These are phyloP conservation scores for Myrmaecium sp. DNA, from an alignment of 2,329 filamentous ascomycete species.

Conservation along the genomic window DNA sequence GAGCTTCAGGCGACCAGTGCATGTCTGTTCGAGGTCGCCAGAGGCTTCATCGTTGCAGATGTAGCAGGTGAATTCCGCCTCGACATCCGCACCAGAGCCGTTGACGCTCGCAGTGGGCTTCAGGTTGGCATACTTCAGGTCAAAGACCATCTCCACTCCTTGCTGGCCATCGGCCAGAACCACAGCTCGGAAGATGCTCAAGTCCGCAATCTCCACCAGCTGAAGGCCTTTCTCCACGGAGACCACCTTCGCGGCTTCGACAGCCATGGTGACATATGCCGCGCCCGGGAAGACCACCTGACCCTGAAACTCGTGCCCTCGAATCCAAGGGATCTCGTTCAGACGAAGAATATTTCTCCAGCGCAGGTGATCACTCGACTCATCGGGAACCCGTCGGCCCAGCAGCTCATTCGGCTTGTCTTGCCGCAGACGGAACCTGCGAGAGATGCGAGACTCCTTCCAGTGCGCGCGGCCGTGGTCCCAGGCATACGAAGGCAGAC, in stretches of 20 bases:
- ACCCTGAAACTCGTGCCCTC: slow-evolving; percentile 8
- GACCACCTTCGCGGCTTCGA: slow-evolving; percentile 8
- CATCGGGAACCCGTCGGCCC: slow-evolving; percentile 2
- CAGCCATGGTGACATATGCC: slow-evolving; percentile 26
- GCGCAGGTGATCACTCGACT: neutral
- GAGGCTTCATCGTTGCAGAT: slow-evolving; percentile 1
- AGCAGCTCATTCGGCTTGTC: slow-evolving; percentile 7
- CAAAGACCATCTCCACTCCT: slow-evolving; percentile 3
- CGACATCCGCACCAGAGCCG: slow-evolving; percentile 1
- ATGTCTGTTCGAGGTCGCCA: slow-evolving; percentile 4
- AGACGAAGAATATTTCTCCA: slow-evolving; percentile 8
- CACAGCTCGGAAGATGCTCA: slow-evolving; percentile 7
- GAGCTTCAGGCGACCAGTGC: slow-evolving; percentile 1
- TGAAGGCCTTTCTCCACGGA: slow-evolving; percentile 3
- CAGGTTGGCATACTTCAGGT: neutral
- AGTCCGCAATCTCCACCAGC: slow-evolving; percentile 6
- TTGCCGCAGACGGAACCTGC: slow-evolving; percentile 3
- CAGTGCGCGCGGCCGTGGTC: slow-evolving; percentile 3
- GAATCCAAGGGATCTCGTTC: slow-evolving; percentile 8
- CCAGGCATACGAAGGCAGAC: slow-evolving; percentile 4
- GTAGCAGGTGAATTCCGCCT: neutral
- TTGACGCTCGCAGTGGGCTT: too few relatives aligned
- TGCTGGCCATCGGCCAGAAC: slow-evolving; percentile 4
- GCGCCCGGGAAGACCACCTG: slow-evolving; percentile 28
- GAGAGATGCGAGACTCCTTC: slow-evolving; percentile 4